A percentile compares a stretch with the other conserved stretches of the same genome.
Conservation (phyloP, 192 early-diverging fungal genomes). For the Globomyces pollinis-pini region DNA sequence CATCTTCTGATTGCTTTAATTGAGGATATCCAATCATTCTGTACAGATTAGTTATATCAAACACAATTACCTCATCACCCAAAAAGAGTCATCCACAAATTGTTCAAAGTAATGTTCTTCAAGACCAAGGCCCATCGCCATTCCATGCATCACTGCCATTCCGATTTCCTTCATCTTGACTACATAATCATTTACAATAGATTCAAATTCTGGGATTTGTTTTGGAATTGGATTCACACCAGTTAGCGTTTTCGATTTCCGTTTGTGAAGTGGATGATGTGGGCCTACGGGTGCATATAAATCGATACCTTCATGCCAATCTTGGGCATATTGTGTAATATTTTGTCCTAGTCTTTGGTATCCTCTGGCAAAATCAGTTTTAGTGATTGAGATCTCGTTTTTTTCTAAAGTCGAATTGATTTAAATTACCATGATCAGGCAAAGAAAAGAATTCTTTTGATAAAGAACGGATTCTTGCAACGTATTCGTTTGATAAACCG, state of each 20-base stretch:
- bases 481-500: constrained; percentile 24
- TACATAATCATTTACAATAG: constrained; percentile 28
- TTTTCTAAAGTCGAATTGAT: constrained; percentile 18
- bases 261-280: neutral
- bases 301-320: constrained; percentile 42
- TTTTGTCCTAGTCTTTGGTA: constrained; percentile 45
- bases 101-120: constrained; percentile 25
- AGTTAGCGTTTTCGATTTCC: constrained; percentile 20
- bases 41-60: no score
- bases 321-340: constrained; percentile 40
- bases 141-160: constrained; percentile 30
- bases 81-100: constrained; percentile 17
- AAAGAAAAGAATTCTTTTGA: constrained; percentile 35
- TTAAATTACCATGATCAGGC: neutral
- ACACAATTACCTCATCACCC: constrained; percentile 14
- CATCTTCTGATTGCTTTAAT: constrained; percentile 11
- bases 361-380: constrained; percentile 39
- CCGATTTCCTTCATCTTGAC: constrained; percentile 19
- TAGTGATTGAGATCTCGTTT: constrained; percentile 25
- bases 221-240: constrained; percentile 33
- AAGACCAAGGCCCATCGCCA: constrained; percentile 44
- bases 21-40: constrained; percentile 36
- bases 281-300: constrained; percentile 32
- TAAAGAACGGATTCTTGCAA: constrained; percentile 17
- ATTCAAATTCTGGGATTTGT: constrained; percentile 17